Percentiles rank a stretch among this genome's conserved stretches.
Conservation (phyloP, 805 yeast species). For the Schizosaccharomyces osmophilus region DNA sequence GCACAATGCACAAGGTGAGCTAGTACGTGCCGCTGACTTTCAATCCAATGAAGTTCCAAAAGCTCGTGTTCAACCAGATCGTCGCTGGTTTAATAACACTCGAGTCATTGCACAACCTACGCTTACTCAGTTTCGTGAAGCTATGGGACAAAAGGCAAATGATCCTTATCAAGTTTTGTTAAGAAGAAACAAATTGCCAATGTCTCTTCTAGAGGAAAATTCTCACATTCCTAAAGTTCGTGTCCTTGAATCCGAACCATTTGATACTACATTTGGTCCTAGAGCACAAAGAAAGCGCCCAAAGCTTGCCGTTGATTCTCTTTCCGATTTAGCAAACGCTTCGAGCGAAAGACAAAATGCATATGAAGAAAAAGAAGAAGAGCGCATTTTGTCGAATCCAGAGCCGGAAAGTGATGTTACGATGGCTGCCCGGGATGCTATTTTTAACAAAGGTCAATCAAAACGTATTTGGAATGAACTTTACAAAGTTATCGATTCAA, state of each 20-base stretch:
- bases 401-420: conserved; percentile 68
- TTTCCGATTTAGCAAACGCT: conserved; percentile 48
- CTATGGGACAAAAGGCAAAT: conserved; percentile 61
- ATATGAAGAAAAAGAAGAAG: conserved; percentile 51
- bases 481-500: conserved; percentile 88
- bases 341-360: conserved; percentile 32
- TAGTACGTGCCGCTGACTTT: conserved; percentile 62
- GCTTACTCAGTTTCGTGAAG: conserved; percentile 74
- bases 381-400: conserved; percentile 15
- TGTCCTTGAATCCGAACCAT: conserved; percentile 75
- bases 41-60: conserved; percentile 71
- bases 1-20: conserved; percentile 68
- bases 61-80: conserved; percentile 86
- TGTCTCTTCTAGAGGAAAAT: conserved; percentile 79
- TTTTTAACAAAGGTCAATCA: conserved; percentile 90
- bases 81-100: conserved; percentile 94
- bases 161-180: conserved; percentile 70
- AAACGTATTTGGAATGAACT: conserved; percentile 96
- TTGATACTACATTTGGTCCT: conserved; percentile 68
- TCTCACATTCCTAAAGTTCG: conserved; percentile 46
- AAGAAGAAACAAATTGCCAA: conserved; percentile 77
- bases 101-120: conserved; percentile 96
- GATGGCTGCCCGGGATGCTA: conserved; percentile 80
- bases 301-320: conserved; percentile 45
- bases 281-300: conserved; percentile 73